Conservation (phyloP, 1,139 yeast species). For the Debaryomyces subglobosus region DNA sequence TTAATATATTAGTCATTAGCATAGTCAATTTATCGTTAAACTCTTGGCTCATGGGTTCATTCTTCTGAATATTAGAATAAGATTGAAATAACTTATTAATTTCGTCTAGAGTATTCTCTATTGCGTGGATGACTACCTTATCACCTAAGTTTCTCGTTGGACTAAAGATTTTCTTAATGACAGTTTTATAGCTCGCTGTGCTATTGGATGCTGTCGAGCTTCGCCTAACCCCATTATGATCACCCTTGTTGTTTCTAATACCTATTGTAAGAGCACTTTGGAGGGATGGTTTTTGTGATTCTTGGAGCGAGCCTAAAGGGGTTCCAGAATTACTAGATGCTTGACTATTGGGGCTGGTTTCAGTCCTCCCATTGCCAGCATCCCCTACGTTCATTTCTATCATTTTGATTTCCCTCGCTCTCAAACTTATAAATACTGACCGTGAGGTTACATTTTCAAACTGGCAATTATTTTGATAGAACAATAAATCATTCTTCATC, state of each 20-base stretch:
- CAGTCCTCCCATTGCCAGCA: neutral
- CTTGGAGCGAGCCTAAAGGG: conserved; percentile 9
- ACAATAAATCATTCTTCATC: conserved; percentile 58
- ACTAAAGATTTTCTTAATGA: conserved; percentile 39
- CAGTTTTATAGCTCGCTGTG: conserved; percentile 36
- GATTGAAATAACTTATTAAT: conserved; percentile 28
- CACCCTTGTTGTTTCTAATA: neutral
- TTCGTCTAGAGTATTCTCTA: conserved; percentile 32
- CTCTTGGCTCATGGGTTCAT: conserved; percentile 14
- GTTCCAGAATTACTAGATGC: conserved; percentile 7
- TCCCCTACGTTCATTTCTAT: conserved; percentile 38
- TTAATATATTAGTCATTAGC: conserved; percentile 19
- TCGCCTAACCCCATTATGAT: neutral
- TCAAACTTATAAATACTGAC: conserved; percentile 49
- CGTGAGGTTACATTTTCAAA: conserved; percentile 36
- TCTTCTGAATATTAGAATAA: neutral
- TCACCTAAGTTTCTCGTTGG: conserved; percentile 40
- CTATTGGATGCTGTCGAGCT: neutral
- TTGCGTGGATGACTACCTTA: conserved; percentile 25
- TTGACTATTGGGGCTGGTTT: neutral
- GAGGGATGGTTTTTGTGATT: neutral
- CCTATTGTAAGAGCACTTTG: conserved; percentile 3
- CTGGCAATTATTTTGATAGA: conserved; percentile 42
- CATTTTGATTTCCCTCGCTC: conserved; percentile 61
- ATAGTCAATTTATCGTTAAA: conserved; percentile 24